Evolutionary conservation across 345 rosid genomes (phyloP).

Genomic region (Angophora floribunda): DNA sequence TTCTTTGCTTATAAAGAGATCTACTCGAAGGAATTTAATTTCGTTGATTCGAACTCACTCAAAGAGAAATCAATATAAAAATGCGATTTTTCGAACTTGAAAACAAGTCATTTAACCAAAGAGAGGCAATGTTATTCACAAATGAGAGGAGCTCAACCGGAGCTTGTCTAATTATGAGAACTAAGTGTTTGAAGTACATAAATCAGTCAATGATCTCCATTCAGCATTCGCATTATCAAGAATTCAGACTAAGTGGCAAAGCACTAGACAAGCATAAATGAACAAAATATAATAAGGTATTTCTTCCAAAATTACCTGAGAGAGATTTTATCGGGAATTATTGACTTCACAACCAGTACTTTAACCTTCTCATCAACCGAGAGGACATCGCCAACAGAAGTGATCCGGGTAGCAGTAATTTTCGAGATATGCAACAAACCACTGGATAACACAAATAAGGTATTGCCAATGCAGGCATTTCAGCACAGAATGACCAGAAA

Average conservation of each 20-base stretch:
- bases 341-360: slow-evolving; percentile 73
- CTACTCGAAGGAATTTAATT: not conserved
- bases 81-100: not conserved
- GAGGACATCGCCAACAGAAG: slow-evolving; percentile 56
- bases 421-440: slow-evolving; percentile 91
- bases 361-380: slow-evolving; percentile 61
- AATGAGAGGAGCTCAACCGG: not conserved
- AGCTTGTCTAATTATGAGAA: not conserved
- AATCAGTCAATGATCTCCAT: not conserved
- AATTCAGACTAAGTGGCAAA: not conserved
- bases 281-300: not conserved
- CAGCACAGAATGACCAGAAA: not conserved
- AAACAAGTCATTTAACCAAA: not conserved
- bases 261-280: not conserved
- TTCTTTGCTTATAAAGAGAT: not conserved
- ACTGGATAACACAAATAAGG: slow-evolving; percentile 21
- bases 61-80: not conserved
- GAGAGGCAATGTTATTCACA: not conserved
- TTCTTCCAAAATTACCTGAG: slow-evolving; percentile 46
- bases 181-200: not conserved
- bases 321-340: slow-evolving; percentile 70
- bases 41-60: not conserved
- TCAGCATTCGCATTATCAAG: not conserved
- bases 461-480: not conserved
- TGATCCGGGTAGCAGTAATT: slow-evolving; percentile 39